phyloP scores from a whole-genome alignment of 1,284 basidiomycete genomes.

The Sporisorium iseilematis-ciliati region DNA sequence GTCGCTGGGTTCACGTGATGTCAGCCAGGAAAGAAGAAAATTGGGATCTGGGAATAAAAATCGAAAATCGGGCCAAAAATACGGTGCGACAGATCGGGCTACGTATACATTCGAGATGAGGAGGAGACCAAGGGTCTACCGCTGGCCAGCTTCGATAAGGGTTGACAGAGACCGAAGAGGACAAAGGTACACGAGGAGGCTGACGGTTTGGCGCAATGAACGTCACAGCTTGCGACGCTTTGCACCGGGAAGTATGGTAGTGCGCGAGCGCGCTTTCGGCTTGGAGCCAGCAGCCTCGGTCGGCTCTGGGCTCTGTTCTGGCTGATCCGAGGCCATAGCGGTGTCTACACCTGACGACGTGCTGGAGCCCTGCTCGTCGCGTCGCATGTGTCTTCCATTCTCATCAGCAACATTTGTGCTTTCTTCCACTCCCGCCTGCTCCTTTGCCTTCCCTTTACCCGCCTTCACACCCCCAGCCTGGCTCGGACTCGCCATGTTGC shows the following conservation, averaged over 20 bases:
- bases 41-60: too few species aligned
- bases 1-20: slow-evolving; percentile 7
- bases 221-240: slow-evolving; percentile 35
- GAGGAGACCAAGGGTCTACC: background rate
- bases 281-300: background rate
- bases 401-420: background rate
- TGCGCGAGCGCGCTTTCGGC: slow-evolving; percentile 9
- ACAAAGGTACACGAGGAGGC: background rate
- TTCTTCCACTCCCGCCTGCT: background rate
- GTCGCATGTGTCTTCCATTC: background rate
- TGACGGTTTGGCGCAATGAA: background rate
- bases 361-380: background rate
- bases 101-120: background rate
- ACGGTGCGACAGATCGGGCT: slow-evolving; percentile 4
- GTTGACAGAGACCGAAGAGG: too few species aligned
- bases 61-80: slow-evolving; percentile 12
- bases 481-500: background rate
- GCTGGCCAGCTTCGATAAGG: background rate
- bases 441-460: background rate
- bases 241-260: slow-evolving; percentile 25
- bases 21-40: background rate
- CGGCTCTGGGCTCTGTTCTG: background rate
- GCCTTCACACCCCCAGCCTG: background rate
- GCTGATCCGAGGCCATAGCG: background rate
- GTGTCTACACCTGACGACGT: background rate